phyloP scores from a whole-genome alignment of 106 monocot genomes.

The Chionographis japonica region DNA sequence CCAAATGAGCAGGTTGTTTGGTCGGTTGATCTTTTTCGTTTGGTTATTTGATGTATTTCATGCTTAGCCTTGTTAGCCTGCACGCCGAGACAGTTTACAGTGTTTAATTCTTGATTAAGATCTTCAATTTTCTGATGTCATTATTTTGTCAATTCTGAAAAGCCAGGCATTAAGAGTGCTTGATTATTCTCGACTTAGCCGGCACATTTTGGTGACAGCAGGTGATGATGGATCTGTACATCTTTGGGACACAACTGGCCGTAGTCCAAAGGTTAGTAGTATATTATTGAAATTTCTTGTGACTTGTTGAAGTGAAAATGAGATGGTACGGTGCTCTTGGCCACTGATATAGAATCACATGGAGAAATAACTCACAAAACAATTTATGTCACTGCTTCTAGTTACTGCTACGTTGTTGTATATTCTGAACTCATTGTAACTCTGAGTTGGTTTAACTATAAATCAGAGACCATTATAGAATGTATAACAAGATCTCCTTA shows the following conservation, averaged over 20 bases:
- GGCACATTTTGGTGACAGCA: constrained; percentile 87
- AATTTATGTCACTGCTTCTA: background rate
- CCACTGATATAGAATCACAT: background rate
- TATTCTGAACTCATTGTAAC: no score
- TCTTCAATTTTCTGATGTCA: constrained; percentile 10
- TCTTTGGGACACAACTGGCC: constrained; percentile 87
- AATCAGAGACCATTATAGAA: no score
- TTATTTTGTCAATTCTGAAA: constrained; percentile 19
- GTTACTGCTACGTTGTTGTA: background rate
- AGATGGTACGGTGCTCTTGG: background rate
- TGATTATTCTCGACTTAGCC: constrained; percentile 90
- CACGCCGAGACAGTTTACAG: background rate
- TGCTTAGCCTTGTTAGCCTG: background rate
- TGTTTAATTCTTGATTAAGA: background rate
- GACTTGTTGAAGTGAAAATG: background rate
- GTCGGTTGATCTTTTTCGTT: background rate
- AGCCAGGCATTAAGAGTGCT: constrained; percentile 85
- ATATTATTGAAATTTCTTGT: background rate
- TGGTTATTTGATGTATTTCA: background rate
- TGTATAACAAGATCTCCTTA: no score
- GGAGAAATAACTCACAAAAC: background rate
- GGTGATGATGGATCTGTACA: constrained; percentile 98
- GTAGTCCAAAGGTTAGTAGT: constrained; percentile 69
- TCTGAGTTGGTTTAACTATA: no score
- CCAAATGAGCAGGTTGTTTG: constrained; percentile 85